Conservation (phyloP, 1,284 basidiomycete genomes). For the Malassezia pachydermatis region DNA sequence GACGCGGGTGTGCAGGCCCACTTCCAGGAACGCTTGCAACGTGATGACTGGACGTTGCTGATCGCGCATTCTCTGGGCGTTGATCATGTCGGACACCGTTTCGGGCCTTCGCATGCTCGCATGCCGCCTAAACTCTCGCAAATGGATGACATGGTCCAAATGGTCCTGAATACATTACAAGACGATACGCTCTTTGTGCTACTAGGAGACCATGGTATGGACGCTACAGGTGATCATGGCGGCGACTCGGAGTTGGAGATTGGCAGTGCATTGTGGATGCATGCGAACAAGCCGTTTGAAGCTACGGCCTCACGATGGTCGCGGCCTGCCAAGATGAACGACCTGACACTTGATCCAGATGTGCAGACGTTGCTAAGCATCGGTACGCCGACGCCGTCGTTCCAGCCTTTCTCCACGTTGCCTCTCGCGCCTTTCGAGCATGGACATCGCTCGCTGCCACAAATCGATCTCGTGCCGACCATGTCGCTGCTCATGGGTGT, state of each 20-base stretch:
- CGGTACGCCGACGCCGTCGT: conserved; percentile 12
- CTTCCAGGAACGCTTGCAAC: conserved; percentile 67
- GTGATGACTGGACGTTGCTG: conserved; percentile 61
- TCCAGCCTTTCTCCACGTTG: conserved; percentile 30
- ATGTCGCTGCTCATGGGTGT: conserved; percentile 81
- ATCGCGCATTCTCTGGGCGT: conserved; percentile 94
- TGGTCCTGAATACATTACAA: conserved; percentile 26
- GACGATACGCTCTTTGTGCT: conserved; percentile 63
- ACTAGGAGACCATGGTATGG: conserved; percentile 97
- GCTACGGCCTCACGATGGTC: background rate
- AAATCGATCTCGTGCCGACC: conserved; percentile 88
- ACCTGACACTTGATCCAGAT: conserved; percentile 2
- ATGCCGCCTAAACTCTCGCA: conserved; percentile 77
- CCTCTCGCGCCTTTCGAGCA: conserved; percentile 22
- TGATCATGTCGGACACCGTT: conserved; percentile 89
- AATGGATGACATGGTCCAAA: conserved; percentile 28
- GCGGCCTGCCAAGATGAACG: background rate
- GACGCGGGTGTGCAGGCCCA: conserved; percentile 76
- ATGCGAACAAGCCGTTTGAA: conserved; percentile 48
- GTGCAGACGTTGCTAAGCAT: conserved; percentile 8
- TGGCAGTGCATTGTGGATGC: conserved; percentile 79
- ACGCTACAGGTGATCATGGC: conserved; percentile 84
- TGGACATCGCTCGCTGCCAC: conserved; percentile 64
- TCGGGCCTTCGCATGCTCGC: conserved; percentile 74
- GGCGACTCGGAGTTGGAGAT: conserved; percentile 81